A percentile compares a stretch with the other conserved stretches of the same genome.
phyloP scores from a whole-genome alignment of 345 rosid genomes.

The Psidium guajava region DNA sequence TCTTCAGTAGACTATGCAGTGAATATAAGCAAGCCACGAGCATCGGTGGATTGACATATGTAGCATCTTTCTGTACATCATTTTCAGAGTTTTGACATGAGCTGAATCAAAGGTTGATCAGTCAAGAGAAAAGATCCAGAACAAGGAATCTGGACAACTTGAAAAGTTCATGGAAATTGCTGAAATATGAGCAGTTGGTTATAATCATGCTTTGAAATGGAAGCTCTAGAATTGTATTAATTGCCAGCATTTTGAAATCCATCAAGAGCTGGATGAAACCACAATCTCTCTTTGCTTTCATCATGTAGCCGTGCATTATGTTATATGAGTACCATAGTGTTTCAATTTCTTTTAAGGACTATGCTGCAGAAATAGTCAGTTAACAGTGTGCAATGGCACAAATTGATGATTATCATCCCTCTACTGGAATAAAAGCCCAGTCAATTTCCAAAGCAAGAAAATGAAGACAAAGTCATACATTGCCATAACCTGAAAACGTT shows the following conservation, averaged over 20 bases:
- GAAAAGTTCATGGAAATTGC: neutral
- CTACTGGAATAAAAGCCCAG: neutral
- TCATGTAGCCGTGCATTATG: neutral
- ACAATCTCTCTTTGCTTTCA: neutral
- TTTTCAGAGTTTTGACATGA: neutral
- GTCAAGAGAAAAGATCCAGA: neutral
- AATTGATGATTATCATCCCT: neutral
- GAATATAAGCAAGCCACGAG: neutral
- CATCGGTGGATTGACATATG: neutral
- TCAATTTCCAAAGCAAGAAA: neutral
- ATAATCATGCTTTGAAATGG: neutral
- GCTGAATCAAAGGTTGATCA: neutral
- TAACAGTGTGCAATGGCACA: neutral
- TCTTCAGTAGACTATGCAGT: neutral
- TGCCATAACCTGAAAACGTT: constrained; percentile 34
- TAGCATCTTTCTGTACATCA: neutral
- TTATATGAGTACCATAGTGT: neutral
- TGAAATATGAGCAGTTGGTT: neutral
- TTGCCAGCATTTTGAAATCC: neutral
- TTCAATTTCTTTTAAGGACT: neutral
- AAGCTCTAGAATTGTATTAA: neutral
- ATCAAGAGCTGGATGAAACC: neutral
- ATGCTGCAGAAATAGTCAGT: neutral
- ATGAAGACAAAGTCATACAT: neutral
- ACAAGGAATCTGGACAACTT: neutral